Evolutionary conservation across 371 early-diverging fungal genomes (phyloP), one percentile per base, ranked within the genome.

Genomic region (Mucor velutinosus): DNA sequence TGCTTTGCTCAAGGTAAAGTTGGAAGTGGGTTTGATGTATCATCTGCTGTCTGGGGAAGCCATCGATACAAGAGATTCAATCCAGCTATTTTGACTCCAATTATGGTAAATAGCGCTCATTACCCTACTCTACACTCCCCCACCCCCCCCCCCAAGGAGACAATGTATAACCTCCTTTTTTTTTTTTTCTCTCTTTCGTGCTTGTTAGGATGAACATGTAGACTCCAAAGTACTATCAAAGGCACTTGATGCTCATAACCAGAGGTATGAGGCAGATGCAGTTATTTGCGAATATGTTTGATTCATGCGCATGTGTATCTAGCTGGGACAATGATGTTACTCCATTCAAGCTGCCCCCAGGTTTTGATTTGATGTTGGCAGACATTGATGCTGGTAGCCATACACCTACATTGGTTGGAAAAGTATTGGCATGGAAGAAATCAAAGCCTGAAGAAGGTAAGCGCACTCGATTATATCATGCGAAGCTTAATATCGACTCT

Each of bases 1-100:
- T 96, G 97, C 64, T 79, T 92, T 39, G 98, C 98, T 19, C 99
- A 99, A 74, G 99, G 99, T 33, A 99, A 99, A 76, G 89, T 99
- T 29, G 99, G 99, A 3, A 91, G 92, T 43, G 99, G 99, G 6
- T 99, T 99, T 71, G 99, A 99, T 76, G 96, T 99, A 17, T 90
- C 93, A 4, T 87, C 95, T 17, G 99, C 98, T 2, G 92, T 94
- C 2, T 95, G 85, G 79, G 99, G 98, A 12, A 89, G 89, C 37
- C 97, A 96, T 69, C 76, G 86, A 5, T 97, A 98, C 71, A 82
- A 84, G 11, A 82, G 97, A 23, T 98, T 97, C 72, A 85, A 85
- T 19, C 96, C 97, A 2, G 70, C 71, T 0, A 77, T 94, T 8
- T 70, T 97, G 17, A 82, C 87, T 1, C 73, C 76, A 1, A 78